phyloP scores from a whole-genome alignment of 805 yeast genomes.

The Myxozyma monticola region DNA sequence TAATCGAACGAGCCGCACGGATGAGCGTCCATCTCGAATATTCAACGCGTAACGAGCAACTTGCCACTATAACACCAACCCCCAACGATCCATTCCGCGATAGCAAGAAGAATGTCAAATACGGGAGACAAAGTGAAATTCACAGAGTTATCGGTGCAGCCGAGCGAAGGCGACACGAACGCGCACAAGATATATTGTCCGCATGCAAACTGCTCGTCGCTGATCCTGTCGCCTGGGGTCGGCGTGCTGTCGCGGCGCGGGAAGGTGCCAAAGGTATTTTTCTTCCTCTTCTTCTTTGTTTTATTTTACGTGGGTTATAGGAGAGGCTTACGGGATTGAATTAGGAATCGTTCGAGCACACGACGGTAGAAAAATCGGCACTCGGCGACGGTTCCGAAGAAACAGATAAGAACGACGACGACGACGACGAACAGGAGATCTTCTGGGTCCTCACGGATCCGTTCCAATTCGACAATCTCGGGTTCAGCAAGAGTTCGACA shows the following conservation, averaged over 20 bases:
- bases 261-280: conserved; percentile 12
- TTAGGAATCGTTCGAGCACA: not conserved
- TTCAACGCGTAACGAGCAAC: too few species aligned
- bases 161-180: conserved; percentile 15
- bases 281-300: not conserved
- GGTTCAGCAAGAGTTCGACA: conserved; percentile 26
- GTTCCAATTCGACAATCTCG: conserved; percentile 31
- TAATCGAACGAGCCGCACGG: too few species aligned
- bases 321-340: not conserved
- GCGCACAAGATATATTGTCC: conserved; percentile 22
- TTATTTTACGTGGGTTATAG: too few species aligned
- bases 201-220: conserved; percentile 12
- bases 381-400: not conserved
- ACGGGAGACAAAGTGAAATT: conserved; percentile 1
- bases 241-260: conserved; percentile 13
- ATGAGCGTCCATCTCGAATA: too few species aligned
- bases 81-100: too few species aligned
- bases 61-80: too few species aligned
- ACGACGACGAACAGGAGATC: conserved; percentile 4
- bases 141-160: not conserved
- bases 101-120: too few species aligned
- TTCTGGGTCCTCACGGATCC: conserved; percentile 30
- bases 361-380: not conserved
- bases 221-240: conserved; percentile 23
- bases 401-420: not conserved